Base-by-base conservation (phyloP, 2,329 filamentous ascomycete species). In the Aspergillus glaucus region DNA sequence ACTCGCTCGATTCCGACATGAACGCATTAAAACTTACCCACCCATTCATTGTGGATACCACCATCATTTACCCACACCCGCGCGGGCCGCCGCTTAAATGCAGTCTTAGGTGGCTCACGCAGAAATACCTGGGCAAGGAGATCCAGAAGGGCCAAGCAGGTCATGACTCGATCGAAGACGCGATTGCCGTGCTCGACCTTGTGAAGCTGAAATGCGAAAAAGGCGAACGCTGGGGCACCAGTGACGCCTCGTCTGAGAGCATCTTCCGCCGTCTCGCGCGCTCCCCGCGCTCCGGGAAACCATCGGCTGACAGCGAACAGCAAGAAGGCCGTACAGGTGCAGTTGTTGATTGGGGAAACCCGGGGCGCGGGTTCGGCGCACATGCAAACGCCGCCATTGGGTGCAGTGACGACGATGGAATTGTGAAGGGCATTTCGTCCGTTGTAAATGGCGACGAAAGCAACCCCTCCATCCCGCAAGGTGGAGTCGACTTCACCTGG, bases 201-300 rank as follows among this genome's bases (percentile, higher is more conserved):
- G 83, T 97, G 43, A 95, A 93, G 69, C 85, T 92, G 63, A 98
- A 98, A 68, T 96, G 92, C 66, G 91, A 97, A 67, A 93, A 88
- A 69, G 93, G 93, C 37, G 87, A 87, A 55, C 71, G 76, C 21
- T 98, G 91, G 88, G 93, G 89, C 32, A 86, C 85, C 0, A 82
- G 82, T 44, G 89, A 95, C 40, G 79, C 83, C 2, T 84, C 84
- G 42, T 85, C 84, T 37, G 93, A 98, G 71, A 92, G 89, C 57
- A 82, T 98, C 44, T 98, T 97, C 75, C 87, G 85, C 57, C 83
- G 92, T 8, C 77, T 98, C 3, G 80, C 78, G 3, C 78, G 84
- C 41, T 75, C 82, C 14, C 66, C 70, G 21, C 66, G 68, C 45
- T 57, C 66, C 14, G 66, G 68, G 37, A 75, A 75, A 60, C 62